A percentile compares a stretch with the other conserved stretches of the same genome.
These are phyloP conservation scores for Blastobotrys aristatus DNA, from an alignment of 1,139 yeast genomes.

Conservation along the genomic window DNA sequence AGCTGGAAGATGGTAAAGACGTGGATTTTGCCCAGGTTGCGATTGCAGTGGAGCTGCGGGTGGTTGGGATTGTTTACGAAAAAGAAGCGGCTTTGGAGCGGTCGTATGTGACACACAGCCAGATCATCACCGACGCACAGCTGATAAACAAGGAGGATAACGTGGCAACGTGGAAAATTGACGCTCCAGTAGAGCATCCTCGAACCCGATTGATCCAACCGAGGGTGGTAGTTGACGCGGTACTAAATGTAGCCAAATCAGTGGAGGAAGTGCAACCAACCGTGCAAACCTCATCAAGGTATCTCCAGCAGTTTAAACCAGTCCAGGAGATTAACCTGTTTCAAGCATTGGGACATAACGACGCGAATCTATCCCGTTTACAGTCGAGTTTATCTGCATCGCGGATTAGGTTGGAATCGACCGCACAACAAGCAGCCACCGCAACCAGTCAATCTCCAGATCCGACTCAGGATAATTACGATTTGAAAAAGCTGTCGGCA, in stretches of 20 bases:
- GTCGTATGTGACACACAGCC: constrained; percentile 19
- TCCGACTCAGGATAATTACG: neutral
- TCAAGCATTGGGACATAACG: constrained; percentile 20
- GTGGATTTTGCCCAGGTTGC: constrained; percentile 14
- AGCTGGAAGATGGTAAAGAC: neutral
- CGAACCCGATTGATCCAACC: constrained; percentile 27
- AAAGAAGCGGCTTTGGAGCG: constrained; percentile 4
- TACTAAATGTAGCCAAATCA: constrained; percentile 14
- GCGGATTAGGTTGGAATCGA: neutral
- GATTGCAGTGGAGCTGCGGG: constrained; percentile 19
- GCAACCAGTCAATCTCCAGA: neutral
- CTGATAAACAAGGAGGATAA: constrained; percentile 11
- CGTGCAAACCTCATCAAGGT: constrained; percentile 5
- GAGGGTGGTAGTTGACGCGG: constrained; percentile 20
- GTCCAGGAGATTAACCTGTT: constrained; percentile 23
- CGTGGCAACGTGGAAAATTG: constrained; percentile 26
- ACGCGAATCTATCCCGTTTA: constrained; percentile 13
- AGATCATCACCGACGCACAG: constrained; percentile 15
- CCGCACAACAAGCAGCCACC: neutral
- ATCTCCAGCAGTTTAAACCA: constrained; percentile 23
- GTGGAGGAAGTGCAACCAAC: neutral
- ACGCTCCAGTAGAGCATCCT: constrained; percentile 28
- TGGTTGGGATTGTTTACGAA: constrained; percentile 15
- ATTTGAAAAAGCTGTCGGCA: constrained; percentile 15
- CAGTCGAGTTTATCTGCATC: constrained; percentile 13